Conservation (phyloP, 2,329 filamentous ascomycete species). For the Aspergillaceae sp. region DNA sequence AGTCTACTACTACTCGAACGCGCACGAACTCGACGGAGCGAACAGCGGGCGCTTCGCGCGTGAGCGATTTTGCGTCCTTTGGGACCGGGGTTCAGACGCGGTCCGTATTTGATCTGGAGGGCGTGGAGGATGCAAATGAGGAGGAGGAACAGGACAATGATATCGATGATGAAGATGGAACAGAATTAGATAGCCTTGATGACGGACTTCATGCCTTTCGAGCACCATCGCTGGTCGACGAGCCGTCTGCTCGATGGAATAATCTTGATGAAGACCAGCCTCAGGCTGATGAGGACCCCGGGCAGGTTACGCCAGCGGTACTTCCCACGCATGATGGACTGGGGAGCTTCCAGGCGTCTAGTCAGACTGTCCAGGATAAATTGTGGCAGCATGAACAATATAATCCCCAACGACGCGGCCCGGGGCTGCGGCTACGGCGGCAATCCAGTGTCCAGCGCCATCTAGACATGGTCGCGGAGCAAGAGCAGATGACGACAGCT, state of each 20-base stretch:
- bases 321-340: constrained; percentile 90
- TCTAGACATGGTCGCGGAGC: constrained; percentile 48
- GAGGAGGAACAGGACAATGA: constrained; percentile 47
- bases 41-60: constrained; percentile 61
- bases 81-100: constrained; percentile 52
- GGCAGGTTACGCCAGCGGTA: constrained; percentile 54
- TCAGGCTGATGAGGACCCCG: too few species aligned
- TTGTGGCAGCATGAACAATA: constrained; percentile 82
- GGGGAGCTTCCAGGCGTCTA: constrained; percentile 68
- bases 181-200: constrained; percentile 87
- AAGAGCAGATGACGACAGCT: constrained; percentile 45
- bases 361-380: constrained; percentile 62
- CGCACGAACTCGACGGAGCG: constrained; percentile 57
- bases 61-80: constrained; percentile 74
- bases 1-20: constrained; percentile 58
- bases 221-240: constrained; percentile 45
- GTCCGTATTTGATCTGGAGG: constrained; percentile 37
- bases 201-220: constrained; percentile 85
- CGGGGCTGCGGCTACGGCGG: constrained; percentile 39
- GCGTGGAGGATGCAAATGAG: constrained; percentile 34
- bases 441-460: constrained; percentile 51
- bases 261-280: too few species aligned
- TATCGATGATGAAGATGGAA: constrained; percentile 35
- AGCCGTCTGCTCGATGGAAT: constrained; percentile 37
- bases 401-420: constrained; percentile 57